Conservation (phyloP, 352 stramenopile species). For the Phytophthora sp. region DNA sequence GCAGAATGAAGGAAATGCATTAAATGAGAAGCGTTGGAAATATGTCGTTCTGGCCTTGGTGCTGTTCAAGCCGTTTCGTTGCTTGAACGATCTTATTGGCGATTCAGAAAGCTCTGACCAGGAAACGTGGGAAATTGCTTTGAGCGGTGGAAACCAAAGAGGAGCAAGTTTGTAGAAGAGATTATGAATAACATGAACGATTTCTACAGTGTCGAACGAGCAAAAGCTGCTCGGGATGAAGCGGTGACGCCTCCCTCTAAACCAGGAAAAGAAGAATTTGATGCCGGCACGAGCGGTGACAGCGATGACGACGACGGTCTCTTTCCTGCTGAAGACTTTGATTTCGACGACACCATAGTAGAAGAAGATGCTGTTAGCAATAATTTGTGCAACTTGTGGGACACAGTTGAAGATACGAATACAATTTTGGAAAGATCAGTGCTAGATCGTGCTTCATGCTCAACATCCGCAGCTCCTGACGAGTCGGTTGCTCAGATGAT, state of each 20-base stretch:
- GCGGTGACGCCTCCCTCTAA: neutral
- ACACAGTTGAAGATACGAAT: neutral
- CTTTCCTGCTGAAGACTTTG: neutral
- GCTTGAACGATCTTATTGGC: neutral
- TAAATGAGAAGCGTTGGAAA: neutral
- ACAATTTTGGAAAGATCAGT: neutral
- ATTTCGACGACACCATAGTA: neutral
- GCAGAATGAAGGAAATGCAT: neutral
- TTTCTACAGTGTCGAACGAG: neutral
- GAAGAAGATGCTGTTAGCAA: neutral
- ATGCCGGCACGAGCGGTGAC: neutral
- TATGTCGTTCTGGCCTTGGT: neutral
- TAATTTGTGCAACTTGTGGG: neutral
- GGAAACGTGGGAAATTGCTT: neutral
- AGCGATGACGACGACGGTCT: neutral
- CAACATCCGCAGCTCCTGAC: neutral
- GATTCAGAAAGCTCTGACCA: neutral
- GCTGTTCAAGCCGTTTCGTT: neutral
- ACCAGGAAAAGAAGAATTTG: too few species aligned
- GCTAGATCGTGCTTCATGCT: neutral
- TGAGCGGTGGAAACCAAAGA: neutral
- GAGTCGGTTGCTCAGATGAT: neutral
- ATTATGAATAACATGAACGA: slow-evolving; percentile 9
- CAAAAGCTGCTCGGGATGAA: neutral
- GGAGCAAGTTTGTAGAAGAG: neutral